Percentiles rank a stretch among this genome's conserved stretches.
Evolutionary conservation across 2,329 filamentous ascomycete genomes (phyloP).

Genomic region (Calonectria hongkongensis): DNA sequence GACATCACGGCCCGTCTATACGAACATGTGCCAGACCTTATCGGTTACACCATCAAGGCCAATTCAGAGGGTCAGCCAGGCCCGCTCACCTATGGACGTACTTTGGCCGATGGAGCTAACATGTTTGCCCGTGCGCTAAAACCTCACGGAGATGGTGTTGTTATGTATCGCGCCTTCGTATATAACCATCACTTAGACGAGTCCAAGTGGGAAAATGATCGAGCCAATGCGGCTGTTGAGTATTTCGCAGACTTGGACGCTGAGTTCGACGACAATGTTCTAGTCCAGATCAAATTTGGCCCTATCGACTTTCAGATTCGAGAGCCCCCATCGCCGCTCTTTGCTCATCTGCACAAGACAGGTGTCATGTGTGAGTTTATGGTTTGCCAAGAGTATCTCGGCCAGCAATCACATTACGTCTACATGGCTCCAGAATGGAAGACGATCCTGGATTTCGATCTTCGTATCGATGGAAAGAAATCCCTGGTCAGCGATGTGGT

Average conservation of each 20-base stretch:
- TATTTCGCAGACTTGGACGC: constrained; percentile 5
- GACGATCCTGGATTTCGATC: constrained; percentile 12
- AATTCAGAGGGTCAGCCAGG: constrained; percentile 15
- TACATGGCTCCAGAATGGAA: constrained; percentile 18
- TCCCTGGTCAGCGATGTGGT: constrained; percentile 12
- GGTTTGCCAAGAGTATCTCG: constrained; percentile 14
- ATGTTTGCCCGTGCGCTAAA: constrained; percentile 10
- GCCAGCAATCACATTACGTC: not conserved
- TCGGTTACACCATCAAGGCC: constrained; percentile 13
- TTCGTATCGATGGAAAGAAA: not conserved
- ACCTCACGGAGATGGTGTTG: constrained; percentile 5
- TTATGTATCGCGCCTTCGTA: constrained; percentile 5
- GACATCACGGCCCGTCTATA: not conserved
- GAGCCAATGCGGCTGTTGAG: constrained; percentile 2
- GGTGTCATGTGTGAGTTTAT: constrained; percentile 15
- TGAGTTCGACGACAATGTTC: not conserved
- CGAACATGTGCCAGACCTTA: not conserved
- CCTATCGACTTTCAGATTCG: constrained; percentile 17
- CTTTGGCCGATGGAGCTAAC: not conserved
- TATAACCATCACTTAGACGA: constrained; percentile 15
- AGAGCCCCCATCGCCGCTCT: constrained; percentile 10
- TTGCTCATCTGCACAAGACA: constrained; percentile 9
- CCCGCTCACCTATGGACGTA: constrained; percentile 1
- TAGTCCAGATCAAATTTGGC: constrained; percentile 12
- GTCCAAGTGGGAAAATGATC: constrained; percentile 23